Conservation (phyloP, 169 alveolate genomes). For the Fabrea salina region DNA sequence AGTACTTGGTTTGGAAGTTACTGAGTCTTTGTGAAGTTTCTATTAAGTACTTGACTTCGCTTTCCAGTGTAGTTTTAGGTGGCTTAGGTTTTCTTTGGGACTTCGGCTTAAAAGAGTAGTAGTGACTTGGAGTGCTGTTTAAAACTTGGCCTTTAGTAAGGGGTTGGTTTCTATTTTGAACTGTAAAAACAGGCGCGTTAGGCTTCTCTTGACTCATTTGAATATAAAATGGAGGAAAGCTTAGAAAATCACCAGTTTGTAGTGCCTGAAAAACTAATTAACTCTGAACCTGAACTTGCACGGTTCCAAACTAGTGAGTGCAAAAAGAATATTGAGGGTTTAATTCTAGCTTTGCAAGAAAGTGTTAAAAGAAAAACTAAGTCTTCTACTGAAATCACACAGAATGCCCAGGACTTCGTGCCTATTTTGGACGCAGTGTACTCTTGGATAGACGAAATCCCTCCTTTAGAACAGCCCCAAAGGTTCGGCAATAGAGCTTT, state of each 20-base stretch:
- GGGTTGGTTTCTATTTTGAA: background rate
- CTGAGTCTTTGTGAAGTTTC: background rate
- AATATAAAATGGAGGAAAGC: background rate
- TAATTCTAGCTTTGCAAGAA: background rate
- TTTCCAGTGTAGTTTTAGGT: no score
- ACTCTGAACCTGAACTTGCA: background rate
- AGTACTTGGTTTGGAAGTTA: background rate
- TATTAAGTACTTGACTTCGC: background rate
- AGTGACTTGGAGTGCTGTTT: background rate
- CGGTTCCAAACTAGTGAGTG: background rate
- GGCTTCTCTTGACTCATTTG: background rate
- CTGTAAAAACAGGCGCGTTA: background rate
- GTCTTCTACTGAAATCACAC: background rate
- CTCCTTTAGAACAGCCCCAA: conserved; percentile 71
- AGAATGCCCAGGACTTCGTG: background rate
- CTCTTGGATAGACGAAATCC: conserved; percentile 53
- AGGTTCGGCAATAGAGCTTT: conserved; percentile 81
- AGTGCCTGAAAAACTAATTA: background rate
- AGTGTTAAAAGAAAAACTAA: background rate
- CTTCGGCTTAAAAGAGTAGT: background rate
- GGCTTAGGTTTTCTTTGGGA: background rate
- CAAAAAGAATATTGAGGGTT: background rate
- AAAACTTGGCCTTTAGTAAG: background rate
- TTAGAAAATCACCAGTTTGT: no score
- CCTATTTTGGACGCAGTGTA: conserved; percentile 10